Evolutionary conservation across 805 yeast species (phyloP), one percentile per base, ranked within the genome.

Genomic region (Candida ipomoeae): DNA sequence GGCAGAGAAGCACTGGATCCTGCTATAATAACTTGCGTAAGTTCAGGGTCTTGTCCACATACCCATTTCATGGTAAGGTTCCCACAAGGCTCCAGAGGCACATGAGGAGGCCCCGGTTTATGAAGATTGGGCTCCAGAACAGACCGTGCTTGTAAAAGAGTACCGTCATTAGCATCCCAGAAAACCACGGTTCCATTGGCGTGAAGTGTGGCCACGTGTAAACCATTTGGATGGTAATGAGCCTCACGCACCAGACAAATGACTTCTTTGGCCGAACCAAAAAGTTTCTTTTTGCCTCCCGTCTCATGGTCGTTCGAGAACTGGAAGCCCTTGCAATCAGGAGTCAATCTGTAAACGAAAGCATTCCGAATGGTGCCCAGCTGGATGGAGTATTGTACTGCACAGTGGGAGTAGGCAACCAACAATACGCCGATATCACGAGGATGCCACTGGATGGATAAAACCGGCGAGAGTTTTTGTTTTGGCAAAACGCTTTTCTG

Each of bases 181-280:
- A 94, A 94, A 1, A 82, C 96, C 35, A 94, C 61, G 0, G 95
- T 80, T 48, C 92, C 92, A 61, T 91, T 96, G 20, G 73, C 83
- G 65, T 92, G 95, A 2, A 82, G 78, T 0, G 96, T 84, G 18
- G 87, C 77, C 3, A 89, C 69, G 62, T 91, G 96, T 41, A 90
- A 77, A 0, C 98, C 97, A 62, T 89, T 89, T 2, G 99, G 99
- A 66, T 92, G 97, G 81, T 88, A 94, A 33, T 81, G 72, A 0
- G 96, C 84, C 45, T 83, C 77, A 4, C 49, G 55, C 26, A 73
- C 39, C 42, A 65, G 70, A 6, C 66, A 61, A 3, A 66, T 52
- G 4, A 73, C 64, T 20, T 64, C 71, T 46, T 69, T 71, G 3
- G 68, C 62, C 10, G 66, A 61, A 3, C 74, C 72, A 52, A 73